phyloP scores from a whole-genome alignment of 306 rosid genomes.

The Rosa chinensis region DNA sequence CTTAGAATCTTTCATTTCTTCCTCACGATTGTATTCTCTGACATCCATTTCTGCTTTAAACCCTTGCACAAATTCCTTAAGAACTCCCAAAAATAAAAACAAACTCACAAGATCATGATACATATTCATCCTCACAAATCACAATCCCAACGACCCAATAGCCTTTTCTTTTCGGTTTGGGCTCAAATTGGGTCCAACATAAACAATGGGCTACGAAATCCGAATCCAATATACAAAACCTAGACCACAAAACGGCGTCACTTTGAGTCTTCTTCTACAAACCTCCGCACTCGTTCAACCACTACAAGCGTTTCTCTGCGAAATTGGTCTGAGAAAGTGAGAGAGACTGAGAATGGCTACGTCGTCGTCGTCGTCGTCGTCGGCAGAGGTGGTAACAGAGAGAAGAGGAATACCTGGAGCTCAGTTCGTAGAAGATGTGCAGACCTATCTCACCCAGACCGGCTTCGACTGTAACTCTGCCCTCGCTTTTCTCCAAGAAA shows the following conservation, averaged over 20 bases:
- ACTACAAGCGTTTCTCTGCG: slow-evolving; percentile 2
- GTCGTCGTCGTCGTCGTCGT: slow-evolving; percentile 39
- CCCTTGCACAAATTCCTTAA: no score
- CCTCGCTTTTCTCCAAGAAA: slow-evolving; percentile 67
- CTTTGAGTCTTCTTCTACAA: neutral
- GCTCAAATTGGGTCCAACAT: neutral
- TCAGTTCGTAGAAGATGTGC: slow-evolving; percentile 89
- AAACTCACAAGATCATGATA: no score
- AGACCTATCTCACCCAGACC: slow-evolving; percentile 64
- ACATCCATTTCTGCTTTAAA: no score
- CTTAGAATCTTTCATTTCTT: no score
- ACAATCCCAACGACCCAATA: neutral
- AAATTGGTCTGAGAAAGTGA: neutral
- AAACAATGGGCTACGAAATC: neutral
- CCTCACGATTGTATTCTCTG: no score
- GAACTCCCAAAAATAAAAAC: no score
- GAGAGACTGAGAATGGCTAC: slow-evolving; percentile 42
- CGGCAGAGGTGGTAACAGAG: slow-evolving; percentile 48
- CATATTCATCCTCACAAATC: no score
- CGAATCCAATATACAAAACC: slow-evolving; percentile 5
- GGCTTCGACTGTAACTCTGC: slow-evolving; percentile 72
- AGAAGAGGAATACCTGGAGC: slow-evolving; percentile 97
- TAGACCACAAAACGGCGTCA: slow-evolving; percentile 11
- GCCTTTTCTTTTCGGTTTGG: neutral
- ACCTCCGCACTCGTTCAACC: neutral